A percentile compares a stretch with the other conserved stretches of the same genome.
phyloP scores from a whole-genome alignment of 345 rosid genomes.

The Bruguiera parviflora region DNA sequence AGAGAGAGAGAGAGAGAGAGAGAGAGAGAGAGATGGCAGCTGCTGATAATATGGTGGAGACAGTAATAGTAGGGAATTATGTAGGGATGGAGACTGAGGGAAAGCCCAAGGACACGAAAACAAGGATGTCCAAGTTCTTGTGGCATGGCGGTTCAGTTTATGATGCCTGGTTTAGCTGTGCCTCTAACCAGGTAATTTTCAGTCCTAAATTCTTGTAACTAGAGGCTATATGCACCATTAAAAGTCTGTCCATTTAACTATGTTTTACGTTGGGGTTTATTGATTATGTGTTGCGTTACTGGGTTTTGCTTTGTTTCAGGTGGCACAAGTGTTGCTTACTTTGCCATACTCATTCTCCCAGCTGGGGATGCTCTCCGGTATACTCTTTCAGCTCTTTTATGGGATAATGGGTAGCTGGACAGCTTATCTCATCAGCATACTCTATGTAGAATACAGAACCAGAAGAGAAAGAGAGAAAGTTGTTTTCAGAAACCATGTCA shows the following conservation, averaged over 20 bases:
- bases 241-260: too few relatives aligned
- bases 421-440: conserved; percentile 87
- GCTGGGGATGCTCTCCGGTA: conserved; percentile 91
- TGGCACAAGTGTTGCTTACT: conserved; percentile 98
- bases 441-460: conserved; percentile 94
- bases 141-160: conserved; percentile 98
- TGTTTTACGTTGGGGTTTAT: not conserved
- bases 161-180: conserved; percentile 99
- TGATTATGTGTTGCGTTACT: too few relatives aligned
- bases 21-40: conserved; percentile 24
- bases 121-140: conserved; percentile 60
- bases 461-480: conserved; percentile 93
- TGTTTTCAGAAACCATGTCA: conserved; percentile 97
- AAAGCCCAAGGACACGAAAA: conserved; percentile 50
- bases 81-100: conserved; percentile 92
- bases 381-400: conserved; percentile 89
- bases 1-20: conserved; percentile 5
- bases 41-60: conserved; percentile 75
- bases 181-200: conserved; percentile 77
- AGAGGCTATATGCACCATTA: too few relatives aligned
- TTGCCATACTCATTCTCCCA: conserved; percentile 97
- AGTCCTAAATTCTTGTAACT: too few relatives aligned
- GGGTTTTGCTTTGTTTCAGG: conserved; percentile 38
- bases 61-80: conserved; percentile 79
- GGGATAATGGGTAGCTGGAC: conserved; percentile 97